Evolutionary conservation across 441 rosid species (phyloP), one percentile per base, ranked within the genome.

Genomic region (Erodium chrysanthum): DNA sequence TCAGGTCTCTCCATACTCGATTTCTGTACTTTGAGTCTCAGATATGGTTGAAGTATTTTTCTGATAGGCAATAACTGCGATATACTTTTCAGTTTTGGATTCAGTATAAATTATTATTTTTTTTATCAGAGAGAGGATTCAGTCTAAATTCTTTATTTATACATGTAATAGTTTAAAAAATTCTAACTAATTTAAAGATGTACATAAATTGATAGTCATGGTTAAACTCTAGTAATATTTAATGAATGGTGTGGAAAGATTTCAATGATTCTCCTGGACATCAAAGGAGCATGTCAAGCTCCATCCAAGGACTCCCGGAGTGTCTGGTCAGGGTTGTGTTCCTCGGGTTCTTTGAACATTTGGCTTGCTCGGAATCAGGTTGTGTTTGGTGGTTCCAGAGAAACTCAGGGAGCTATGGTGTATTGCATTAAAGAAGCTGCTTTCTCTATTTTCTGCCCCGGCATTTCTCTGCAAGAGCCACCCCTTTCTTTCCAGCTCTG

Each of bases 1-100:
- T 72, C 97, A 96, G 99, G 99, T 92, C 75, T 79, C 75, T 37
- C 31, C 70, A 67, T 62, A 29, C 66, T 73, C 40, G 35, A 25
- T 70, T 59, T 29, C 7, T 46, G 18, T 56, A 15, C 59, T 73
- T 70, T 75, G 68, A 52, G 59, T 15, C 6, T 52, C 20, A 52
- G 62, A 61, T 69, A 22, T 60, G 31, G 17, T 40, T 42, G 44
- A 8, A 2, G 7, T 33, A 33, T 33, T 33, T 33, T 44, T 44
- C 12, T 44, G 14, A 12, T 44, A 10, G 50, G 50, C 15, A 44
- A 44, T 44, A 44, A 44, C 50, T 14, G 15, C 37, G 22, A 14
- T 17, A 23, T 33, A 48, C 18, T 64, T 8, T 0, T 8, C 14
- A 35, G n/a, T 56, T 68, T 40, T 20, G 8, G n/a, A 56, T 66